Base-by-base conservation (phyloP, 2,329 filamentous ascomycete genomes). In the Clarireedia monteithiana region DNA sequence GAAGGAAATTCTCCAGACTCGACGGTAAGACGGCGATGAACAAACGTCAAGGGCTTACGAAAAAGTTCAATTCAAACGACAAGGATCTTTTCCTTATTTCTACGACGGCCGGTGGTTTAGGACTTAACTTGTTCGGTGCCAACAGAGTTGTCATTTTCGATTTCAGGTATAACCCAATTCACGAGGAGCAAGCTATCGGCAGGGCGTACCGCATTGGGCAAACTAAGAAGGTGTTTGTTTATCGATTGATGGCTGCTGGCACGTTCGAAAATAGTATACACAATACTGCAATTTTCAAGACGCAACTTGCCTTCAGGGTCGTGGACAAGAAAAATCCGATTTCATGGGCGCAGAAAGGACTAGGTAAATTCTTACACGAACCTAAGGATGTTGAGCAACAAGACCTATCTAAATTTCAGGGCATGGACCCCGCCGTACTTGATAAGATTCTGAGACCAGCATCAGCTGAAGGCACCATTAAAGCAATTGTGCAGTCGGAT, bases 71-170 rank as follows among this genome's bases (percentile, higher is more conserved):
- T 62, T 66, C 67, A 0, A 74, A 73, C 0, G 60, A 71, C 2
- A 69, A 72, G 1, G 77, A 83, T 24, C 76, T 95, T 0, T 89
- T 89, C 66, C 74, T 96, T 2, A 90, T 96, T 56, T 95, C 90
- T 0, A 96, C 90, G 1, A 83, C 72, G 58, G 89, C 91, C 7
- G 91, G 91, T 23, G 89, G 90, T 0, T 74, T 91, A 1, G 91
- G 91, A 0, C 75, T 96, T 50, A 96, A 96, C 61, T 86, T 96
- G 12, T 81, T 82, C 42, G 85, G 86, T 1, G 91, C 91, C 1
- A 96, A 91, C 67, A 82, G 91, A 20, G 88, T 96, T 1, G 80
- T 96, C 20, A 86, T 96, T 20, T 87, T 95, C 55, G 91, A 96
- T 68, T 89, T 87, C 66, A 77, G 79, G 59, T 96, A 85, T 72